These are phyloP conservation scores for Vaccinium vitisidaea DNA, from an alignment of 148 eudicot species.

Conservation along the genomic window DNA sequence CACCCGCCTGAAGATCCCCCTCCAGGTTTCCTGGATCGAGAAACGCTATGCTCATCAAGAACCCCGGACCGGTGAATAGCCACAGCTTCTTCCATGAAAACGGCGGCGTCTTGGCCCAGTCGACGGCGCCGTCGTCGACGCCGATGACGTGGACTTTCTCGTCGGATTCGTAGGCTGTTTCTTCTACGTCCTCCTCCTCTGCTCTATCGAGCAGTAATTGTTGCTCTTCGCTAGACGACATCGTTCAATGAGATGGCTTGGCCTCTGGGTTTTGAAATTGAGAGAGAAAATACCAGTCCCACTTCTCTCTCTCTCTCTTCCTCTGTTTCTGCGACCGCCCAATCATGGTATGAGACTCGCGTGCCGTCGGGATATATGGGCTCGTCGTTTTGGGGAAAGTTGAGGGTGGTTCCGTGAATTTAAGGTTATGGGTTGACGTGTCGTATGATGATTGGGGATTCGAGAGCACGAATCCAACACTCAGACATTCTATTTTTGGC, in stretches of 20 bases:
- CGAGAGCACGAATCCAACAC: no score
- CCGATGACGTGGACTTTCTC: slow-evolving; percentile 67
- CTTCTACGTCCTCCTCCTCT: slow-evolving; percentile 4
- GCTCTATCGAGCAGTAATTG: slow-evolving; percentile 15
- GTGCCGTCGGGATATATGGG: not conserved
- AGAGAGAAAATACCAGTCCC: not conserved
- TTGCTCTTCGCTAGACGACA: slow-evolving; percentile 16
- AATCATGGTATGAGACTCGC: not conserved
- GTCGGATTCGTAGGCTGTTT: slow-evolving; percentile 53
- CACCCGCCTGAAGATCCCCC: slow-evolving; percentile 93
- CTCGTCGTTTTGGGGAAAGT: not conserved
- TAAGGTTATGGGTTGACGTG: no score
- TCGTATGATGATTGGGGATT: no score
- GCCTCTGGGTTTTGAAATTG: not conserved
- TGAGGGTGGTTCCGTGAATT: no score
- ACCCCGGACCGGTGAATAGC: slow-evolving; percentile 95
- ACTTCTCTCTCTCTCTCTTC: not conserved
- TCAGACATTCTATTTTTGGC: no score
- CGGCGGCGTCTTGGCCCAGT: slow-evolving; percentile 51
- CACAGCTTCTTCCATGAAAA: slow-evolving; percentile 94
- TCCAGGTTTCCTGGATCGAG: slow-evolving; percentile 94
- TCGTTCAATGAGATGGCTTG: not conserved
- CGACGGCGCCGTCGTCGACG: slow-evolving; percentile 21
- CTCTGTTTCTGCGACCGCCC: not conserved
- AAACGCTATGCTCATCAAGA: slow-evolving; percentile 93